Evolutionary conservation across 495 filamentous ascomycete genomes (phyloP), one percentile per base, ranked within the genome.

Genomic region (Glonium stellatum): DNA sequence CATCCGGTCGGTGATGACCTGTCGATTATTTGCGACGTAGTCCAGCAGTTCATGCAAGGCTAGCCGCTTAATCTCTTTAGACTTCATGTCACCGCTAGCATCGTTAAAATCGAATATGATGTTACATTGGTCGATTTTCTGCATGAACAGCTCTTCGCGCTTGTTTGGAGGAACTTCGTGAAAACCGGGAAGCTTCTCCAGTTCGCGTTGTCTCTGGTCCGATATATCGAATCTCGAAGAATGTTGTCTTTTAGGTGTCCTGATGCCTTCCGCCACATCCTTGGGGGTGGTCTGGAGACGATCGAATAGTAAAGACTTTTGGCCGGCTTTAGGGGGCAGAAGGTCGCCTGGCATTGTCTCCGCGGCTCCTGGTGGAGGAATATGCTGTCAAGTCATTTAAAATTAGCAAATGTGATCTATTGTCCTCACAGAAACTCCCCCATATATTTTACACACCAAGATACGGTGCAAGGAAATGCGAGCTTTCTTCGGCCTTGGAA

Each of bases 91-190:
- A 55, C 86, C 92, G 61, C 89, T 95, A 41, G 95, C 90, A 70
- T 99, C 93, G 73, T 97, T 99, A 77, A 99, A 99, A 73, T 99
- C 93, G 69, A 99, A 99, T 66, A 99, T 99, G 75, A 99, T 95
- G 70, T 99, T 99, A 79, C 93, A 99, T 74, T 99, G 93, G 69
- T 97, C 93, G 68, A 99, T 95, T 80, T 99, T 99, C 72, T 97
- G 91, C 92, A 99, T 96, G 77, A 99, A 99, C 18, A 99, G 81
- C 46, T 97, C 93, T 76, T 99, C 92, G 54, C 93, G 87, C 37
- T 91, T 84, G 63, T 95, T 92, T 19, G 93, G 95, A 10, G 92
- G 87, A 51, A 97, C 93, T 75, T 99, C 93, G 71, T 97, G 93
- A 76, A 99, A 99, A n/a, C 93, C 92, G 0, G 92, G 91, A 12